Conservation (phyloP, 176 grass and related monocot genomes). For the Oryza glumipatula region DNA sequence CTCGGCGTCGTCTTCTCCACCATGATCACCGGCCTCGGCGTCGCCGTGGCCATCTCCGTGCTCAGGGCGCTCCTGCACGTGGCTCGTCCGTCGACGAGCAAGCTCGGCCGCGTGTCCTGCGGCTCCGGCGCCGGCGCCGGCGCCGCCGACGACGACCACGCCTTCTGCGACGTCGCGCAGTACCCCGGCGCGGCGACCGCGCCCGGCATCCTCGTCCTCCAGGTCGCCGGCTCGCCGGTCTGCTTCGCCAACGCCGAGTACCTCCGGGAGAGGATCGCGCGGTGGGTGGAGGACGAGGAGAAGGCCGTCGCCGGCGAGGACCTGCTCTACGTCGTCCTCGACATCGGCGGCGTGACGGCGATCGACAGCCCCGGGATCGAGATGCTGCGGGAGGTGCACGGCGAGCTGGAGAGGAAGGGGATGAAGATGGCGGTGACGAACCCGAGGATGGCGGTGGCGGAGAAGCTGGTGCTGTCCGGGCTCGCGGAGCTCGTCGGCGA, state of each 20-base stretch:
- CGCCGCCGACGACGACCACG: not conserved
- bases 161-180: constrained; percentile 44
- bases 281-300: constrained; percentile 12
- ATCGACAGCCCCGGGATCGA: constrained; percentile 60
- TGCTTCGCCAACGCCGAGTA: constrained; percentile 23
- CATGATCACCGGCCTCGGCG: constrained; percentile 55
- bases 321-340: constrained; percentile 48
- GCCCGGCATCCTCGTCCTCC: constrained; percentile 43
- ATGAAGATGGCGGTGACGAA: constrained; percentile 55
- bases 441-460: constrained; percentile 45
- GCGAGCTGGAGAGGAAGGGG: constrained; percentile 29
- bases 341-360: constrained; percentile 54
- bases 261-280: not conserved
- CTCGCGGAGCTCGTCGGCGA: constrained; percentile 44
- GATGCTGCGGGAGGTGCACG: constrained; percentile 52
- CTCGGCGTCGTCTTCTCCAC: constrained; percentile 54
- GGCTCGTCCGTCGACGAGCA: constrained; percentile 55
- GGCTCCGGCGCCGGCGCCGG: not conserved
- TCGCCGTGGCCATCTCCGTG: constrained; percentile 50
- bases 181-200: constrained; percentile 40
- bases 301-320: constrained; percentile 51
- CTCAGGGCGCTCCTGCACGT: constrained; percentile 59
- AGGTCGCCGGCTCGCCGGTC: constrained; percentile 55
- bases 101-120: constrained; percentile 41
- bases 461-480: constrained; percentile 44